Conservation (phyloP, 352 stramenopile species). For the Phytophthora crassamura region DNA sequence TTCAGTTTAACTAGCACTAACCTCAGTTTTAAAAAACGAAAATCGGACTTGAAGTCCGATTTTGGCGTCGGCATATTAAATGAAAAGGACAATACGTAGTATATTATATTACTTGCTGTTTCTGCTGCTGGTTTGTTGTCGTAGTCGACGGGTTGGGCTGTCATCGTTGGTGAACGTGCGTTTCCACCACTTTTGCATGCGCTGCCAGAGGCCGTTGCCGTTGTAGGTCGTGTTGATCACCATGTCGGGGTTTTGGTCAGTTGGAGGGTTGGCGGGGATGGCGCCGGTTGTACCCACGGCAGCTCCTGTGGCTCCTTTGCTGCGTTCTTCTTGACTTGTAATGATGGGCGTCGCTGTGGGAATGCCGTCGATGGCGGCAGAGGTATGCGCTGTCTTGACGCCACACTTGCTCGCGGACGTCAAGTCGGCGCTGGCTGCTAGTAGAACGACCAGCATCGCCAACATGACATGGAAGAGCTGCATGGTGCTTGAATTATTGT, state of each 20-base stretch:
- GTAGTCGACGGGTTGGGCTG: slow-evolving; percentile 3
- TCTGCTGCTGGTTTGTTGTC: slow-evolving; percentile 10
- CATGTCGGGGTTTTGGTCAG: neutral
- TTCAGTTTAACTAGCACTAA: too few species aligned
- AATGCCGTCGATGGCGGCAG: neutral
- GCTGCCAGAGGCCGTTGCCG: slow-evolving; percentile 11
- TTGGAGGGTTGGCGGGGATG: neutral
- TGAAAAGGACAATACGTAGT: neutral
- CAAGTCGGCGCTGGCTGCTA: neutral
- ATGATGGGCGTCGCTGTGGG: neutral
- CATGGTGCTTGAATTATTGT: slow-evolving; percentile 8
- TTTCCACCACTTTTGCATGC: slow-evolving; percentile 17
- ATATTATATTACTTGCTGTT: neutral
- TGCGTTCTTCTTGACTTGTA: slow-evolving; percentile 11
- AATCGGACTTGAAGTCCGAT: too few species aligned
- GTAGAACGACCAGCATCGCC: slow-evolving; percentile 7
- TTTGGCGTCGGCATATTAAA: too few species aligned
- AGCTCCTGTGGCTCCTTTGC: neutral
- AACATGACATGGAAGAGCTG: slow-evolving; percentile 10
- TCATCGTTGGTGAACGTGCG: neutral
- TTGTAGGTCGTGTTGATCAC: slow-evolving; percentile 17
- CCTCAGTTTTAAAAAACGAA: too few species aligned
- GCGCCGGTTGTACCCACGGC: neutral
- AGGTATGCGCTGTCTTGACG: neutral
- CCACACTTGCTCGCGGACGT: slow-evolving; percentile 7